Base-by-base conservation (phyloP, 2,329 filamentous ascomycete genomes). In the Fusarium decemcellulare region DNA sequence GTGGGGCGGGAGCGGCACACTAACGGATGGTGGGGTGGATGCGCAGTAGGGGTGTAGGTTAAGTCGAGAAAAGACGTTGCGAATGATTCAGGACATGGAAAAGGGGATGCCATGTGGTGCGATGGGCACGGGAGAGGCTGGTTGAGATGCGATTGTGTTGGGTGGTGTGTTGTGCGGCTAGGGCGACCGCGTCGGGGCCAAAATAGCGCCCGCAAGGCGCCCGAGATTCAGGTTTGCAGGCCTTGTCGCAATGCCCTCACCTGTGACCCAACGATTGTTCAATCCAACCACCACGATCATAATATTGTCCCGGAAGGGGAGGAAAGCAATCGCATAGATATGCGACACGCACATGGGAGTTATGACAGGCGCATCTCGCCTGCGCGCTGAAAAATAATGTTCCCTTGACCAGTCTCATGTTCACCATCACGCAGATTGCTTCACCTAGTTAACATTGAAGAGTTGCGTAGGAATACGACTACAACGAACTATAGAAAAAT, bases 401-500 rank as follows among this genome's bases (percentile, higher is more conserved):
- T 23, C 18, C 39, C 23, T 18, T 18, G 44, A 47, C n/a, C 14
- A 9, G 36, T 52, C 32, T 30, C 40, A 48, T 12, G 14, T 56
- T 14, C 34, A 54, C 32, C 42, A 30, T 55, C 54, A 70, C 46
- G 12, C 43, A 39, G n/a, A 30, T 47, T 16, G 29, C 40, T 32
- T 23, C 39, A 30, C 11, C 16, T 30, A 9, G 34, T 68, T 48
- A 55, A 58, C 36, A 57, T 59, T 44, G 34, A 57, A 37, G 44
- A 57, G 60, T 56, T 59, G 53, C 47, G 70, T 70, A 47, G 37
- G 57, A 67, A 61, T 67, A 65, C 48, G 50, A 68, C 70, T 74
- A 74, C 72, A 70, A 67, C 60, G 59, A 71, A 62, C 48, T 74
- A 74, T 73, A 72, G 62, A 74, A 72, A 72, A 70, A 43, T 50